Evolutionary conservation across 202 grass and related monocot genomes (phyloP).

Genomic region (Cymbopogon flexuosus): DNA sequence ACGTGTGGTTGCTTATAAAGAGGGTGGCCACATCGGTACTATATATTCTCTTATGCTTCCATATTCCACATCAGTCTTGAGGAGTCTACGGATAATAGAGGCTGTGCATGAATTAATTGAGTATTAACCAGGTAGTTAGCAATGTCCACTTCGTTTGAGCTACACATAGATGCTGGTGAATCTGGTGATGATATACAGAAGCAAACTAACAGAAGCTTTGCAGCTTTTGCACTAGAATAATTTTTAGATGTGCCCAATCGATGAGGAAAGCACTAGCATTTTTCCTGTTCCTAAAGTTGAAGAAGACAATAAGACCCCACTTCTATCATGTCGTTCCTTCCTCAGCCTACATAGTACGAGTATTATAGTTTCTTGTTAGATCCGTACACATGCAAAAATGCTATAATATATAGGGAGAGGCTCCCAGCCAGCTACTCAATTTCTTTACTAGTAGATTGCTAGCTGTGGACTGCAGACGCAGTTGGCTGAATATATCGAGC

Average conservation of each 20-base stretch:
- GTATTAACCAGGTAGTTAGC: background rate
- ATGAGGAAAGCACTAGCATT: slow-evolving; percentile 30
- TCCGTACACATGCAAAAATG: background rate
- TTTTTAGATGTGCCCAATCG: slow-evolving; percentile 32
- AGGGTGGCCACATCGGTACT: background rate
- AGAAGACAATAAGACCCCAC: slow-evolving; percentile 31
- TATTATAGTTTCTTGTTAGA: slow-evolving; percentile 10
- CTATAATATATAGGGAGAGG: background rate
- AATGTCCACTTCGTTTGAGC: slow-evolving; percentile 1
- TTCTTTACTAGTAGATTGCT: background rate
- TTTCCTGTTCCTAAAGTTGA: slow-evolving; percentile 44
- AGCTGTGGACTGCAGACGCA: too few relatives aligned
- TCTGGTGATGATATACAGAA: background rate
- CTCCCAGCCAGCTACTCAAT: background rate
- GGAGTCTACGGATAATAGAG: background rate
- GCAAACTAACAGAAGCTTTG: slow-evolving; percentile 18
- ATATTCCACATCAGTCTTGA: background rate
- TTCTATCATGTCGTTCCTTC: slow-evolving; percentile 32
- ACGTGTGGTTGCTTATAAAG: background rate
- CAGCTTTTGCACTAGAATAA: slow-evolving; percentile 26
- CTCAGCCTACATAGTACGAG: background rate
- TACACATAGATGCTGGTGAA: background rate
- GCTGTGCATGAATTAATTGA: background rate
- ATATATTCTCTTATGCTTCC: background rate
- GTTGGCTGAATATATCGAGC: too few relatives aligned